phyloP scores from a whole-genome alignment of 2,329 filamentous ascomycete species.

The Geosmithia putterillii region DNA sequence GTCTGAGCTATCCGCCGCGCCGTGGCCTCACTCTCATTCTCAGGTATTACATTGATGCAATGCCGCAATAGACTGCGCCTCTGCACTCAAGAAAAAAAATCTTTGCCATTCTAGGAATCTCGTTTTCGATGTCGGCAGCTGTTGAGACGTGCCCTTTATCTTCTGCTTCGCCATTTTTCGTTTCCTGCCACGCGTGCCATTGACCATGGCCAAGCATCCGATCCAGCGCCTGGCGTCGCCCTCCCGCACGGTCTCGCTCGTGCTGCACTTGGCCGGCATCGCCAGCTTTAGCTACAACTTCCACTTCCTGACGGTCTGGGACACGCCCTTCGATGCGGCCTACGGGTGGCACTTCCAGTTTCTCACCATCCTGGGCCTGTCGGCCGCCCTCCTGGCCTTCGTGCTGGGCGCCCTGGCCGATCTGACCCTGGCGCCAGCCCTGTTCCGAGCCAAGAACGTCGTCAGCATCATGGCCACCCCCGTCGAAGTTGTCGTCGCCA shows the following conservation, averaged over 20 bases:
- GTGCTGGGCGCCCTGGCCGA: constrained; percentile 50
- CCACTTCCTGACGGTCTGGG: constrained; percentile 34
- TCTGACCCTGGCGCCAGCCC: constrained; percentile 38
- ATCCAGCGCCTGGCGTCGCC: constrained; percentile 56
- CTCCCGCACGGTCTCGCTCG: constrained; percentile 47
- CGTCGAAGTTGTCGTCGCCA: constrained; percentile 56
- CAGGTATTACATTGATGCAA: no score
- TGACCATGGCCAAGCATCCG: constrained; percentile 37
- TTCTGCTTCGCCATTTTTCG: no score
- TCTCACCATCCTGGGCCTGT: constrained; percentile 61
- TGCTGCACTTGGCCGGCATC: constrained; percentile 45
- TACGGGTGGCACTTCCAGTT: constrained; percentile 62
- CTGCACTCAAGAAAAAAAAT: no score
- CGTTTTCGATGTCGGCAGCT: neutral
- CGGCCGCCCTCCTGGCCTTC: constrained; percentile 49
- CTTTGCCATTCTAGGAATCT: no score
- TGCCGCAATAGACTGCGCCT: no score
- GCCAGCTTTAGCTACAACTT: constrained; percentile 41
- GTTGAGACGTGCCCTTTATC: no score
- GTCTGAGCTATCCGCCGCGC: neutral
- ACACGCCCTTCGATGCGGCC: constrained; percentile 38
- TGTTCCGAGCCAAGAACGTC: constrained; percentile 57
- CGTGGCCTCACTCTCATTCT: neutral
- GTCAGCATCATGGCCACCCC: constrained; percentile 55
- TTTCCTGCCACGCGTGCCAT: neutral